A percentile compares a stretch with the other conserved stretches of the same genome.
Evolutionary conservation across 495 filamentous ascomycete species (phyloP).

Genomic region (Trichodelitschia bisporula): DNA sequence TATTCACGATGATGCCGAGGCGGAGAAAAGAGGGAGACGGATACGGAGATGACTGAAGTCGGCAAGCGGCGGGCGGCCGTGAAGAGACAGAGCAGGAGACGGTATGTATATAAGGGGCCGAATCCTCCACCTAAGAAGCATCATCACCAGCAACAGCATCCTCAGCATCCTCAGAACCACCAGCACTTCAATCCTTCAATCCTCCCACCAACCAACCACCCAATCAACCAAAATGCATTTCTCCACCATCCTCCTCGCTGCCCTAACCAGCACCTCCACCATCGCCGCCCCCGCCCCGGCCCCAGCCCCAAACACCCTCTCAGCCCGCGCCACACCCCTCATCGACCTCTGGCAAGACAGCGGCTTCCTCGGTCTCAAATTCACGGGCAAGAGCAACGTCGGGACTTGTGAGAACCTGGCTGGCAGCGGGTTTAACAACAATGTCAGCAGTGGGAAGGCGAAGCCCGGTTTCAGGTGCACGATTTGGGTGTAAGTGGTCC

Average conservation of each 20-base stretch:
- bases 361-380: not conserved
- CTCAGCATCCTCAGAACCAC: too few species aligned
- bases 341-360: not conserved
- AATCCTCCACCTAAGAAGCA: too few species aligned
- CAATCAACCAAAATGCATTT: constrained; percentile 16
- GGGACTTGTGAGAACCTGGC: not conserved
- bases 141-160: too few species aligned
- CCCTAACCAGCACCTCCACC: too few species aligned
- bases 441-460: not conserved
- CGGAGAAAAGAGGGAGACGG: too few species aligned
- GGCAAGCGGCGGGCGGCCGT: too few species aligned
- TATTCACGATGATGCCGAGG: too few species aligned
- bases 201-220: not conserved
- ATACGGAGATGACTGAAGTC: too few species aligned
- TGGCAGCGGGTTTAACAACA: not conserved
- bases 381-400: not conserved
- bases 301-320: constrained; percentile 5
- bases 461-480: not conserved
- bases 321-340: not conserved
- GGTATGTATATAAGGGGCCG: too few species aligned
- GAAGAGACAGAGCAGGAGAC: too few species aligned
- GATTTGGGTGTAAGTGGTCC: not conserved
- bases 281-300: constrained; percentile 13
- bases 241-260: constrained; percentile 15
- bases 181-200: too few species aligned